Percentiles rank a stretch among this genome's conserved stretches.
Conservation (phyloP, 176 grass and related monocot genomes). For the Oryza brachyantha region DNA sequence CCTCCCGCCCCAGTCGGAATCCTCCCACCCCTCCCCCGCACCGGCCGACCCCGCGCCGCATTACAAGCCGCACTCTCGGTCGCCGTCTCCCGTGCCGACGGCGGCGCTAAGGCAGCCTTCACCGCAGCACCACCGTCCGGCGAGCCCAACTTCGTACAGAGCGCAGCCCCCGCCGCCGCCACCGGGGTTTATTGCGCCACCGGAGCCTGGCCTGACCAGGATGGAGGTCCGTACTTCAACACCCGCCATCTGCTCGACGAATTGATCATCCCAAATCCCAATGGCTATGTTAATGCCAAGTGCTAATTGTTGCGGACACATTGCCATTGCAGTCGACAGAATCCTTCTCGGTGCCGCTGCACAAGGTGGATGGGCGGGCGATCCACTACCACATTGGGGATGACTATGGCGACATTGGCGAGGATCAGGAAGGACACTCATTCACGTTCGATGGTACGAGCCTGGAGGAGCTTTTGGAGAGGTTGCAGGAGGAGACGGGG, state of each 20-base stretch:
- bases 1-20: neutral
- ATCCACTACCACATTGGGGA: conserved; percentile 67
- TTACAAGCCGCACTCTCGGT: conserved; percentile 2
- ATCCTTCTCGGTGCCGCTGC: conserved; percentile 43
- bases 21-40: neutral
- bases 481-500: conserved; percentile 48
- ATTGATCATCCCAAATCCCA: neutral
- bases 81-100: conserved; percentile 22
- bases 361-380: conserved; percentile 60
- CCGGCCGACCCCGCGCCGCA: neutral
- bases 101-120: conserved; percentile 5
- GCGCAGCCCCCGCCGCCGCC: conserved; percentile 35
- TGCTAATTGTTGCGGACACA: neutral
- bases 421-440: conserved; percentile 12
- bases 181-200: conserved; percentile 21
- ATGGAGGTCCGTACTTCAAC: conserved; percentile 36
- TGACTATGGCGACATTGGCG: conserved; percentile 36
- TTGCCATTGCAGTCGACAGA: conserved; percentile 39
- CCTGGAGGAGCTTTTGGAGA: conserved; percentile 58
- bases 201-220: neutral
- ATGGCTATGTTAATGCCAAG: neutral
- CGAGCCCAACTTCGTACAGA: neutral
- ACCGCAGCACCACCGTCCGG: neutral
- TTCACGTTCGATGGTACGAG: conserved; percentile 67
- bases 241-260: neutral